A percentile compares a stretch with the other conserved stretches of the same genome.
phyloP scores from a whole-genome alignment of 768 basidiomycete species.

The Inosperma sp. region DNA sequence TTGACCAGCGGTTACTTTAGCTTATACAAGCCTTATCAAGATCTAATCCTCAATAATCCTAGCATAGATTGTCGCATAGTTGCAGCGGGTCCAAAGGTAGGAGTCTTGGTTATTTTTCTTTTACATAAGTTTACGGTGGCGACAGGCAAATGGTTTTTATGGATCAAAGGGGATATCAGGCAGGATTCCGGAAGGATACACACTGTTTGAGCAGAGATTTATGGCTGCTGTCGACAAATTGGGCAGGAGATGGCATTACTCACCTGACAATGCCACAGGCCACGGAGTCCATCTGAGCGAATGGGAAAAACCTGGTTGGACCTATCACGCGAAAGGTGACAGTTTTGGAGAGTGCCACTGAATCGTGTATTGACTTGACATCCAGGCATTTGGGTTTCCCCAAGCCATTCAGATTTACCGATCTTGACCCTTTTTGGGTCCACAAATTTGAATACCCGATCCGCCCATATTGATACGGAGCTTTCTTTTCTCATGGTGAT shows the following conservation, averaged over 20 bases:
- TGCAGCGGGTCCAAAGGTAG: slow-evolving; percentile 81
- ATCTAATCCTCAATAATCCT: slow-evolving; percentile 55
- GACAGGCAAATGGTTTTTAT: slow-evolving; percentile 93
- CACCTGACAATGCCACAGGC: slow-evolving; percentile 22
- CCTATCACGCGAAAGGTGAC: slow-evolving; percentile 93
- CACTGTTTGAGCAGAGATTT: slow-evolving; percentile 79
- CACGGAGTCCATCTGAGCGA: slow-evolving; percentile 70
- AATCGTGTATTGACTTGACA: neutral
- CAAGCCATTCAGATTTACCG: slow-evolving; percentile 46
- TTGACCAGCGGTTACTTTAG: slow-evolving; percentile 97
- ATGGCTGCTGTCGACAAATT: slow-evolving; percentile 58
- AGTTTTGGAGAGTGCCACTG: neutral
- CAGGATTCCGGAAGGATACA: slow-evolving; percentile 94
- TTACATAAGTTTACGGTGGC: slow-evolving; percentile 4
- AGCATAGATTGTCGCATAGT: slow-evolving; percentile 66
- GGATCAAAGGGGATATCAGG: slow-evolving; percentile 86
- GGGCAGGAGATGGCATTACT: slow-evolving; percentile 34
- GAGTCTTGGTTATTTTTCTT: slow-evolving; percentile 13
- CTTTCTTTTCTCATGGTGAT: slow-evolving; percentile 82
- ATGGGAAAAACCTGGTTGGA: slow-evolving; percentile 90
- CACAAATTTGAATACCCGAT: slow-evolving; percentile 91
- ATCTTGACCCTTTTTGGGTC: slow-evolving; percentile 86
- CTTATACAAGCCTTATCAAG: slow-evolving; percentile 74
- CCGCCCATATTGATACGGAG: slow-evolving; percentile 86
- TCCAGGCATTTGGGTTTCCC: slow-evolving; percentile 82